Evolutionary conservation across 148 eudicot genomes (phyloP).

Genomic region (Selenicereus undatus): DNA sequence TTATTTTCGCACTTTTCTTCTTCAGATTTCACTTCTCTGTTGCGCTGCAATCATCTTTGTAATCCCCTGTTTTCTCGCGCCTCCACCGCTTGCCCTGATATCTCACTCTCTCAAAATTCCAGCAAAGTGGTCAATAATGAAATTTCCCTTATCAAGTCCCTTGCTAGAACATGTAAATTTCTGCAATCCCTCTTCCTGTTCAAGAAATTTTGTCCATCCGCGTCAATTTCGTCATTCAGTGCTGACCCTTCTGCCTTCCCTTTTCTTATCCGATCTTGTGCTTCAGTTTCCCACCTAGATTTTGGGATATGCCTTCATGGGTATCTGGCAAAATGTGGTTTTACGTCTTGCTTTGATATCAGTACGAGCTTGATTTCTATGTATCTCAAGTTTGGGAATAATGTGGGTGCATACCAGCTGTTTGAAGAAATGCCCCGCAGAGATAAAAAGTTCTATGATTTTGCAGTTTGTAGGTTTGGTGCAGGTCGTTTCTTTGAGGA

Average conservation of each 20-base stretch:
- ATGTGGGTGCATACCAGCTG: constrained; percentile 24
- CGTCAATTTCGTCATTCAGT: neutral
- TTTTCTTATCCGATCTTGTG: constrained; percentile 29
- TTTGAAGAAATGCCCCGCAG: constrained; percentile 39
- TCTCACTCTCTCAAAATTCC: neutral
- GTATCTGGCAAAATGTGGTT: constrained; percentile 32
- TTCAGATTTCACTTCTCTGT: neutral
- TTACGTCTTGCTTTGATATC: constrained; percentile 17
- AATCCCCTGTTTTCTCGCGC: neutral
- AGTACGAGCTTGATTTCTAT: constrained; percentile 18
- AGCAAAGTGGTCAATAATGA: neutral
- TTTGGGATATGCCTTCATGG: constrained; percentile 30
- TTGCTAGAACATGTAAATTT: constrained; percentile 24
- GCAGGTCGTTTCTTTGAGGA: constrained; percentile 20
- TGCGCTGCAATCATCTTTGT: neutral
- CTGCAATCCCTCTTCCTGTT: constrained; percentile 34
- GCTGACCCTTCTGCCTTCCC: constrained; percentile 19
- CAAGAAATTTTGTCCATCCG: constrained; percentile 14
- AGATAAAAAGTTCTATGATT: constrained; percentile 20
- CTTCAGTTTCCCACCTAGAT: constrained; percentile 19
- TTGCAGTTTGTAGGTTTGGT: constrained; percentile 28
- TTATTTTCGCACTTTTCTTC: neutral
- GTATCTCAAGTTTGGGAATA: constrained; percentile 24
- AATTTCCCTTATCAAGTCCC: constrained; percentile 15
- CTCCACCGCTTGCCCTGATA: neutral